These are phyloP conservation scores for Raphanus hybrid DNA, from an alignment of 441 rosid species.

Conservation along the genomic window DNA sequence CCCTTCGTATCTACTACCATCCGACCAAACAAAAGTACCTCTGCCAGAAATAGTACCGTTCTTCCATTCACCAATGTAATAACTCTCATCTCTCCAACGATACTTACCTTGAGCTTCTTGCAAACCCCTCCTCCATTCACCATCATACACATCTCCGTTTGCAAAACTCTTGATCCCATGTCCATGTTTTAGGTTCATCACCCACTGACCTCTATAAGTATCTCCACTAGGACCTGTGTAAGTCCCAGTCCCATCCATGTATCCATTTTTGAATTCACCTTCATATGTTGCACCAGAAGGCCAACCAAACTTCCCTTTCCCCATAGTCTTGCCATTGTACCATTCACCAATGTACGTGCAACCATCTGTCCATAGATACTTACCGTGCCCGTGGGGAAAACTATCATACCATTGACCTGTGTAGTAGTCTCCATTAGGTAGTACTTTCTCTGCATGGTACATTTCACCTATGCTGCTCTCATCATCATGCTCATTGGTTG, in stretches of 20 bases:
- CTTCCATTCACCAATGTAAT: constrained; percentile 65
- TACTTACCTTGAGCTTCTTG: constrained; percentile 69
- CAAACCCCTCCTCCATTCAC: constrained; percentile 67
- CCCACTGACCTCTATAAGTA: constrained; percentile 61
- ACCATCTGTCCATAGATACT: constrained; percentile 74
- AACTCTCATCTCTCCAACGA: constrained; percentile 56
- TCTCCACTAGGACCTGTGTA: constrained; percentile 58
- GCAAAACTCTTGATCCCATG: constrained; percentile 56
- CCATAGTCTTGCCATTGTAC: constrained; percentile 65
- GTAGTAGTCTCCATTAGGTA: constrained; percentile 69
- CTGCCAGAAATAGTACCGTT: constrained; percentile 53
- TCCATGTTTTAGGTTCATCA: constrained; percentile 74
- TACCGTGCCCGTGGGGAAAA: constrained; percentile 68
- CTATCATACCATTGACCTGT: constrained; percentile 68
- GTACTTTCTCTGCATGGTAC: constrained; percentile 54
- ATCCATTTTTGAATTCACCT: constrained; percentile 68
- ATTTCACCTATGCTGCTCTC: constrained; percentile 39
- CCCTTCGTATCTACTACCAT: constrained; percentile 62
- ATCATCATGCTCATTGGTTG: constrained; percentile 37
- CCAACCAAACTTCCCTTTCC: constrained; percentile 73
- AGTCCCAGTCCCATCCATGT: constrained; percentile 66
- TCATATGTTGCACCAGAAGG: constrained; percentile 74
- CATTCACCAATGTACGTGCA: constrained; percentile 74
- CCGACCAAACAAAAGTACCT: constrained; percentile 56
- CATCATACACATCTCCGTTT: constrained; percentile 64